A percentile compares a stretch with the other conserved stretches of the same genome.
phyloP scores from a whole-genome alignment of 306 rosid species.

The Trichosanthes truncata region DNA sequence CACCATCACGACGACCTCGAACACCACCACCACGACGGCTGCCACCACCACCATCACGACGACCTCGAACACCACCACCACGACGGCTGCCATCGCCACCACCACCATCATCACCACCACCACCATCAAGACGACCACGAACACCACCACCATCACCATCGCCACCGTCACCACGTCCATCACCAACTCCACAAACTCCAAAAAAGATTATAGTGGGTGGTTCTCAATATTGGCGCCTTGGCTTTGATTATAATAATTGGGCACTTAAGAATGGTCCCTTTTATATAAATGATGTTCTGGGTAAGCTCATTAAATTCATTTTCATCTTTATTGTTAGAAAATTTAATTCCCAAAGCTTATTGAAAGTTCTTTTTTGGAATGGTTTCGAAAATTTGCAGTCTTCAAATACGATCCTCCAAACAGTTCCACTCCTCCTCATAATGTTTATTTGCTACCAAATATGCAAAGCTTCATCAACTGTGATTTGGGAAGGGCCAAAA shows the following conservation, averaged over 20 bases:
- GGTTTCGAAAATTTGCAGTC: conserved; percentile 21
- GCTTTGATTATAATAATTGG: conserved; percentile 46
- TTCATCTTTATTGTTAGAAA: background rate
- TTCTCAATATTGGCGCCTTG: conserved; percentile 39
- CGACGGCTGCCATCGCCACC: background rate
- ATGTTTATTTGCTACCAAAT: conserved; percentile 16
- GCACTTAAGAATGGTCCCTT: conserved; percentile 37
- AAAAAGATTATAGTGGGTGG: conserved; percentile 44
- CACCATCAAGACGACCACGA: too few relatives aligned
- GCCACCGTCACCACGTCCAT: background rate
- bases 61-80: background rate
- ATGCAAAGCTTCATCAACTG: conserved; percentile 39
- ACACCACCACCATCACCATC: background rate
- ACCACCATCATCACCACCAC: too few relatives aligned
- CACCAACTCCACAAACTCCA: background rate
- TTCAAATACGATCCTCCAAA: conserved; percentile 65
- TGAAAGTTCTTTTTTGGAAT: background rate
- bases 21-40: background rate
- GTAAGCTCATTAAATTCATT: conserved; percentile 15
- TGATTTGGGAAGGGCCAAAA: conserved; percentile 30
- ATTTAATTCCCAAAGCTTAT: background rate
- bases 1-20: too few relatives aligned
- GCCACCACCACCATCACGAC: background rate
- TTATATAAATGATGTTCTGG: conserved; percentile 49
- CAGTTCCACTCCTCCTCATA: conserved; percentile 33